Percentiles rank a stretch among this genome's conserved stretches.
These are phyloP conservation scores for Tilletia caries DNA, from an alignment of 1,284 basidiomycete species.

Conservation along the genomic window DNA sequence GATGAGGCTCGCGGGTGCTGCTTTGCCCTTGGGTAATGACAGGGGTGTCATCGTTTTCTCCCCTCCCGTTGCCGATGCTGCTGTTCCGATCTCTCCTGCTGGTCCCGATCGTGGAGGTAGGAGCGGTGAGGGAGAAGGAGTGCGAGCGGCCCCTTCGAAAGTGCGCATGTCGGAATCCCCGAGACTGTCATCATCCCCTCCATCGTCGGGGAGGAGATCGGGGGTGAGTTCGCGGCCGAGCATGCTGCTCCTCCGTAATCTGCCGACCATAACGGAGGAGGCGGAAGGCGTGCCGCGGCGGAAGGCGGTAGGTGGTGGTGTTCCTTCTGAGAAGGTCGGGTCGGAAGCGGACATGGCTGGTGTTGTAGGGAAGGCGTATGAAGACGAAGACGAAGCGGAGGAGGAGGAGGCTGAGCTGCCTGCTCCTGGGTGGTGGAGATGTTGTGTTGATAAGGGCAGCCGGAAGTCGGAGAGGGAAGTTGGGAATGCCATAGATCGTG, in stretches of 20 bases:
- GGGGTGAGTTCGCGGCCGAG: constrained; percentile 37
- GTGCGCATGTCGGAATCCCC: constrained; percentile 24
- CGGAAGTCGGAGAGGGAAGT: constrained; percentile 3
- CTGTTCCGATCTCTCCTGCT: too few species aligned
- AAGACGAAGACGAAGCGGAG: not conserved
- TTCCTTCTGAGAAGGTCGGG: not conserved
- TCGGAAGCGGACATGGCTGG: not conserved
- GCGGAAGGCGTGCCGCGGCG: not conserved
- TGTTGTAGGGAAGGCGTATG: constrained; percentile 5
- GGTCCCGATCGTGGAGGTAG: too few species aligned
- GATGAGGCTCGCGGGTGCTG: too few species aligned
- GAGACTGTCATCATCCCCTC: constrained; percentile 17
- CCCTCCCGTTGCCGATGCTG: too few species aligned
- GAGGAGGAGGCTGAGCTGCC: not conserved
- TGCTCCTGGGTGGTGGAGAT: not conserved
- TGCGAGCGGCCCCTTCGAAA: not conserved
- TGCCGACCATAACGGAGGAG: constrained; percentile 1
- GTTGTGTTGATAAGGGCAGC: not conserved
- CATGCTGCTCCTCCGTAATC: constrained; percentile 37
- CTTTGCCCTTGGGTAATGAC: too few species aligned
- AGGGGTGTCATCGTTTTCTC: too few species aligned
- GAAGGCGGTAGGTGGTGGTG: not conserved
- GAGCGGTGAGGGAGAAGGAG: not conserved
- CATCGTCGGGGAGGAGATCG: constrained; percentile 24
- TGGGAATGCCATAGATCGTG: not conserved